phyloP scores from a whole-genome alignment of 805 yeast species.

The Saturnispora bothae region DNA sequence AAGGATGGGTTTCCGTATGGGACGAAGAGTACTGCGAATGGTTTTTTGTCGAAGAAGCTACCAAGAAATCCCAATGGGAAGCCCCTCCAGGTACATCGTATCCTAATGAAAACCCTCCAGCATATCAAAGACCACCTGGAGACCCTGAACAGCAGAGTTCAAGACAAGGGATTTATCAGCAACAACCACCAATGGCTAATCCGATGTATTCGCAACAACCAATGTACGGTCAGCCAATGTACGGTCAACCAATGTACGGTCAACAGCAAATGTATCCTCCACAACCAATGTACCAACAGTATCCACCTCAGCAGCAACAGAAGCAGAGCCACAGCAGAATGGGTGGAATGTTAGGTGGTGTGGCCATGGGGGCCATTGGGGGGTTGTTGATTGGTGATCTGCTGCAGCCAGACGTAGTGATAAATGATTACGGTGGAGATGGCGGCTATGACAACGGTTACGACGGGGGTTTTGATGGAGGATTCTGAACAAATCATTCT shows the following conservation, averaged over 20 bases:
- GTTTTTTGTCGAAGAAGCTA: constrained; percentile 68
- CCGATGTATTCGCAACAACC: background rate
- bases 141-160: background rate
- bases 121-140: constrained; percentile 1
- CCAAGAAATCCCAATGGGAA: constrained; percentile 86
- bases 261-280: constrained; percentile 13
- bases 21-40: constrained; percentile 57
- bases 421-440: constrained; percentile 4
- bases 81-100: constrained; percentile 54
- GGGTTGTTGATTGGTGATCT: constrained; percentile 17
- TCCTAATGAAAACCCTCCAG: constrained; percentile 16
- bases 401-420: background rate
- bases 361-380: constrained; percentile 26
- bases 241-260: constrained; percentile 4
- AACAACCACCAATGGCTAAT: background rate
- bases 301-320: constrained; percentile 9
- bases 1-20: constrained; percentile 62
- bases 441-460: background rate
- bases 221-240: background rate
- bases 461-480: constrained; percentile 18
- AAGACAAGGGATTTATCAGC: background rate
- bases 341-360: constrained; percentile 19
- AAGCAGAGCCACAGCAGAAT: constrained; percentile 11
- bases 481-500: constrained; percentile 3
- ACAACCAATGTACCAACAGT: constrained; percentile 3